Evolutionary conservation across 805 yeast genomes (phyloP).

Genomic region (Monosporozyma yasuniensis): DNA sequence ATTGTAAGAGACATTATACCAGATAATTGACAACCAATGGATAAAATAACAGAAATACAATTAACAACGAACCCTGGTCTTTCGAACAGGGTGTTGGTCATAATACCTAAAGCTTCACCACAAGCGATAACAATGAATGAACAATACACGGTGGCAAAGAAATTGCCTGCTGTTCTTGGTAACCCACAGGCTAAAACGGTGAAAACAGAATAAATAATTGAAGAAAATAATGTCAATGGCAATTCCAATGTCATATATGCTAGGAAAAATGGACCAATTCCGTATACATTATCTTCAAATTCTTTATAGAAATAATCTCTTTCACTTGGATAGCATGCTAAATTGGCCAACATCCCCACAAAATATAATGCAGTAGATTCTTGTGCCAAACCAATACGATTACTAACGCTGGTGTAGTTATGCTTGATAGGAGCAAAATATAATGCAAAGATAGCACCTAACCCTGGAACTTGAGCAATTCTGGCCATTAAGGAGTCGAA

Average conservation of each 20-base stretch:
- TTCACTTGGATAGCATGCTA: conserved; percentile 67
- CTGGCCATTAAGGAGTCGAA: conserved; percentile 57
- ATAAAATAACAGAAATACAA: conserved; percentile 53
- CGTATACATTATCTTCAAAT: conserved; percentile 62
- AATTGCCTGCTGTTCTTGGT: conserved; percentile 58
- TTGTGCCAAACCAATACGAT: conserved; percentile 70
- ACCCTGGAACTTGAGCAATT: conserved; percentile 51
- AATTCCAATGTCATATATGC: conserved; percentile 28
- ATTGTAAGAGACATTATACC: conserved; percentile 76
- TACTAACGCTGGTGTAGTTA: conserved; percentile 42
- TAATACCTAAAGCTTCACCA: conserved; percentile 80
- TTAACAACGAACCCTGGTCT: conserved; percentile 79
- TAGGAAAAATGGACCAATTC: conserved; percentile 50
- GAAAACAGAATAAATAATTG: conserved; percentile 50
- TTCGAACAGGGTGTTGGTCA: conserved; percentile 61
- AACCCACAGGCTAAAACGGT: conserved; percentile 65
- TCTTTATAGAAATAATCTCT: conserved; percentile 72
- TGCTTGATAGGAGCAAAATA: conserved; percentile 55
- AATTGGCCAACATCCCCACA: conserved; percentile 70
- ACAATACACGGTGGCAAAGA: conserved; percentile 52
- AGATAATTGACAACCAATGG: conserved; percentile 73
- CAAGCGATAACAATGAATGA: conserved; percentile 50
- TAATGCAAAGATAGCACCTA: conserved; percentile 57
- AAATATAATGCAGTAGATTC: conserved; percentile 64
- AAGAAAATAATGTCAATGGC: conserved; percentile 32